Base-by-base conservation (phyloP, 2,329 filamentous ascomycete species). In the Aspergillus neotritici region DNA sequence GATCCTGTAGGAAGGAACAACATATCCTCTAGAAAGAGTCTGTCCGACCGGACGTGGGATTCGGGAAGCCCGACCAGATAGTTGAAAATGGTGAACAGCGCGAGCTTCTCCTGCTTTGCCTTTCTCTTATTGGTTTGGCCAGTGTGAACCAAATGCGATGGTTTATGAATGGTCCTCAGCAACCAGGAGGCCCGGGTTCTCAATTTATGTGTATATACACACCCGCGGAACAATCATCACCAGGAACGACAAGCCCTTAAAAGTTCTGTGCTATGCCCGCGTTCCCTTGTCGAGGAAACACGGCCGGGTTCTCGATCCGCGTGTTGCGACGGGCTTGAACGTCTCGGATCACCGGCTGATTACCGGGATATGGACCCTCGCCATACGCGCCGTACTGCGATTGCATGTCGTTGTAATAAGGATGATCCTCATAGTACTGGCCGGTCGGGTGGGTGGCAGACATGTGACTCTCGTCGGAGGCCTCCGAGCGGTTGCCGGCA, bases 221-320 rank as follows among this genome's bases (percentile, higher is more conserved):
- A 6, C 21, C 7, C 21, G 21, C 3, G 21, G 9, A 25, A 25
- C 21, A 25, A 25, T 8, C 7, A 25, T 21, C 21, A 25, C 21
- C 21, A 25, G 21, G 21, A 25, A 25, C 34, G 39, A 21, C 32
- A 39, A 34, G 34, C 16, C 8, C 14, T 51, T 79, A 97, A 60
- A 98, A 98, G 68, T 98, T 98, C 69, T 97, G 93, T 28, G 93
- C 87, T 58, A 98, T 96, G 46, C 93, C 93, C 31, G 87, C 87
- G 58, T 87, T 94, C 29, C 80, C 82, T 72, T 94, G 89, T 62
- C 94, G 87, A 9, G 91, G 90, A 59, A 87, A 94, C 50, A 93
- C 86, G 34, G 86, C 80, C 2, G 88, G 84, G 63, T 85, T 94
- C 71, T 97, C 90, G 60, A 98, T 97, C 49, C 90, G 82, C 10